Evolutionary conservation across 441 rosid species (phyloP).

Genomic region (Syzygium malaccense): DNA sequence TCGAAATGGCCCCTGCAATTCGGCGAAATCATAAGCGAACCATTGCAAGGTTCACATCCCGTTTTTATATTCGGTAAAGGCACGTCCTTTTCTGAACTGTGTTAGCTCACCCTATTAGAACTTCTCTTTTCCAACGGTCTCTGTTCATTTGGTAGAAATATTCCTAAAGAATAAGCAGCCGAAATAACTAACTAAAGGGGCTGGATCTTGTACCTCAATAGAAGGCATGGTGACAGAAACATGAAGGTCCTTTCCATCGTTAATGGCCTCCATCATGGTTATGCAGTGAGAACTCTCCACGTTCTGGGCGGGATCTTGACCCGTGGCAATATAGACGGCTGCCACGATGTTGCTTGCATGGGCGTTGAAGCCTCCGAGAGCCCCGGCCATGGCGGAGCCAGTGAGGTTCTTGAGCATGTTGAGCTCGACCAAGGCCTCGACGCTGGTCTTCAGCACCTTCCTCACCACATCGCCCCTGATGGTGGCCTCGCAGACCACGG

Average conservation of each 20-base stretch:
- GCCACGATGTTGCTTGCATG: slow-evolving; percentile 49
- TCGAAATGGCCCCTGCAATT: background rate
- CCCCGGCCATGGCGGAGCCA: slow-evolving; percentile 57
- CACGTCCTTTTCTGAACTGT: background rate
- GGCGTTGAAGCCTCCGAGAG: slow-evolving; percentile 62
- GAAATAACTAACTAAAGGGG: background rate
- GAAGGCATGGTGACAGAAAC: slow-evolving; percentile 56
- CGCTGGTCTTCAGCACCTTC: slow-evolving; percentile 47
- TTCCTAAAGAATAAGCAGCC: background rate
- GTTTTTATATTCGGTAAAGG: background rate
- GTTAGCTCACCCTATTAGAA: background rate
- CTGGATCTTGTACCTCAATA: slow-evolving; percentile 30
- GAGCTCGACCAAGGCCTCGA: slow-evolving; percentile 46
- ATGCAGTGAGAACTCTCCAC: slow-evolving; percentile 58
- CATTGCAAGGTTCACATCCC: background rate
- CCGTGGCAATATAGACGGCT: slow-evolving; percentile 43
- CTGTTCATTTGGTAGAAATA: background rate
- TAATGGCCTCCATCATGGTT: slow-evolving; percentile 38
- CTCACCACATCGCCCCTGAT: slow-evolving; percentile 38
- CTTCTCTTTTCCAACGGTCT: background rate
- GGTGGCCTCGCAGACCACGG: slow-evolving; percentile 50
- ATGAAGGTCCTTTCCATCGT: slow-evolving; percentile 43
- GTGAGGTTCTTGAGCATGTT: slow-evolving; percentile 53
- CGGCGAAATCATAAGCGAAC: background rate
- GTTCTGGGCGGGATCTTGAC: slow-evolving; percentile 62